These are phyloP conservation scores for Eucalyptus pumila DNA, from an alignment of 345 rosid species.

Conservation along the genomic window DNA sequence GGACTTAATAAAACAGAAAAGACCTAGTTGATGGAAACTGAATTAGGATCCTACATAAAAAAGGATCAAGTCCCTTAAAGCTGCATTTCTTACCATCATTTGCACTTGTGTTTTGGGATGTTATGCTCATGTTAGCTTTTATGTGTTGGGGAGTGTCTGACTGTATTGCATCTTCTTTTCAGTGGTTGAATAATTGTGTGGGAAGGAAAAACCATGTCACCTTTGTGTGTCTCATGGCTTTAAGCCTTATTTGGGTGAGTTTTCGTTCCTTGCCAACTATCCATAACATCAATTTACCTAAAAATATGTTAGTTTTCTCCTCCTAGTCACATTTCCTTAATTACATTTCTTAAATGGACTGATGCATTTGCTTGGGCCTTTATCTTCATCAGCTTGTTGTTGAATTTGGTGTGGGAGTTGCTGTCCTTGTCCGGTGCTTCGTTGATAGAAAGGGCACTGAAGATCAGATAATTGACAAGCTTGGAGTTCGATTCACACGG, in stretches of 20 bases:
- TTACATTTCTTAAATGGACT: neutral
- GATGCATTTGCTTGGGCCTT: neutral
- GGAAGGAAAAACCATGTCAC: conserved; percentile 83
- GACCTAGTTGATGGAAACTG: neutral
- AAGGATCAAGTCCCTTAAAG: neutral
- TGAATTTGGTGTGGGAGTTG: conserved; percentile 81
- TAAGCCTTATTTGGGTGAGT: conserved; percentile 81
- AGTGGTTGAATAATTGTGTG: conserved; percentile 96
- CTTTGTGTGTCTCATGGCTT: conserved; percentile 83
- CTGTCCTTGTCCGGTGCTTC: conserved; percentile 81
- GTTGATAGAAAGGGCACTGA: conserved; percentile 59
- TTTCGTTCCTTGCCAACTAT: neutral
- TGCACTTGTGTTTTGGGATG: neutral
- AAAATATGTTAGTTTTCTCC: neutral
- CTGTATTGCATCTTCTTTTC: conserved; percentile 5
- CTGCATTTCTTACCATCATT: neutral
- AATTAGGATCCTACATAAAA: neutral
- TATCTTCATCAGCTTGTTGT: conserved; percentile 54
- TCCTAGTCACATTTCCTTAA: neutral
- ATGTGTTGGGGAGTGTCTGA: neutral
- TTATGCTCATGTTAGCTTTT: neutral
- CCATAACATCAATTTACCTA: neutral
- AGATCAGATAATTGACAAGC: conserved; percentile 60
- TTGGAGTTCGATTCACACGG: conserved; percentile 76
- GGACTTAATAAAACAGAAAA: neutral